Base-by-base conservation (phyloP, 768 basidiomycete genomes). In the Tricholoma sp. region DNA sequence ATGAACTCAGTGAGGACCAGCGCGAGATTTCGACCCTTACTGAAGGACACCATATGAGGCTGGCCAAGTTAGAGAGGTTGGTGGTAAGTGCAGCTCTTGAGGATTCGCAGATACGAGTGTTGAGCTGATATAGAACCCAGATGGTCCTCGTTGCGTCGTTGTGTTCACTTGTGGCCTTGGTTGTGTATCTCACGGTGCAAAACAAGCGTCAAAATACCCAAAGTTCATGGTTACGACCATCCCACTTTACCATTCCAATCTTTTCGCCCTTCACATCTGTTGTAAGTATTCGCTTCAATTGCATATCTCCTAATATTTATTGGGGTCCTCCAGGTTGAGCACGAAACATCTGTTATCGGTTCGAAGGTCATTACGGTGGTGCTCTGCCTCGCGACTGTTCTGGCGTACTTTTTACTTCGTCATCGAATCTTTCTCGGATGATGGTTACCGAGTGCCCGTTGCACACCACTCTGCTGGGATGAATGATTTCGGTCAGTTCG, bases 231-330 rank as follows among this genome's bases (percentile, higher is more conserved):
- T 63, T 66, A 41, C 62, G 71, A 5, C 72, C 85, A 0, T 74
- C 79, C 1, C 89, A 89, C 65, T 89, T 89, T 66, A 90, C 88
- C 0, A 85, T 91, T 20, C 88, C 89, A 4, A 84, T 91, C 3
- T 67, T 91, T 15, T 91, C 89, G 0, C 89, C 88, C 0, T 91
- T 90, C 61, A 80, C 87, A 2, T 89, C 87, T 9, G 89, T 90
- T 65, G 88, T 90, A 57, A 55, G 80, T 49, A 37, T 28, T 20
- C 20, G 3, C 28, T 42, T 33, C 31, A 18, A 59, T 15, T 31
- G 10, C 15, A 2, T 8, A 10, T n/a, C 56, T 56, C 41, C 45
- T 45, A 3, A 17, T 15, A 47, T 31, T 32, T 17, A n/a, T 8
- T 32, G n/a, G n/a, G 31, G 4, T 2, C n/a, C 15, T 33, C 7